phyloP scores from a whole-genome alignment of 768 basidiomycete species.

The Termitomyces sp. region DNA sequence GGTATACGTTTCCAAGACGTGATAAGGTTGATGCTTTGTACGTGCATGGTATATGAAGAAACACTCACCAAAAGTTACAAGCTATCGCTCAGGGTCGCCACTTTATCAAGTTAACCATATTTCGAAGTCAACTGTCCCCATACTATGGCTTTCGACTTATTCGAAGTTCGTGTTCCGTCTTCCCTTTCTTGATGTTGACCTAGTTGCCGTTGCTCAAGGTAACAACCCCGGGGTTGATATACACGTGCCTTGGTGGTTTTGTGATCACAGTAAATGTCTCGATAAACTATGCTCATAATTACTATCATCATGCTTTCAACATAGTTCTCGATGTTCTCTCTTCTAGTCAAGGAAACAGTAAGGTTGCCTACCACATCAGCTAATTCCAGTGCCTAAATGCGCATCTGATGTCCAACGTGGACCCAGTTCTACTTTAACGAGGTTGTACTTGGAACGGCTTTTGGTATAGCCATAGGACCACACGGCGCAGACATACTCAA shows the following conservation, averaged over 20 bases:
- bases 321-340: constrained; percentile 80
- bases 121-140: no score
- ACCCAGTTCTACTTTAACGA: constrained; percentile 81
- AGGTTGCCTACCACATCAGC: constrained; percentile 5
- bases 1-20: no score
- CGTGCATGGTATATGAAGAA: no score
- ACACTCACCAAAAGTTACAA: no score
- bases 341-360: constrained; percentile 79
- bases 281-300: background rate
- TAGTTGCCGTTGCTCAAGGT: constrained; percentile 34
- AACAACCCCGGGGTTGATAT: constrained; percentile 46
- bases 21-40: no score
- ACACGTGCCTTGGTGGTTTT: constrained; percentile 56
- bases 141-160: constrained; percentile 13
- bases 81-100: no score
- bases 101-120: no score
- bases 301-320: background rate
- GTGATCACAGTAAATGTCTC: constrained; percentile 10
- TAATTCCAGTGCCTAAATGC: background rate
- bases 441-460: constrained; percentile 83
- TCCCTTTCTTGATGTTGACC: constrained; percentile 9
- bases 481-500: constrained; percentile 66
- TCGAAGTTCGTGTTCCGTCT: constrained; percentile 24
- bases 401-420: background rate
- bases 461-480: constrained; percentile 65